A percentile compares a stretch with the other conserved stretches of the same genome.
These are phyloP conservation scores for Baorangia bicolor DNA, from an alignment of 768 basidiomycete genomes.

Conservation along the genomic window DNA sequence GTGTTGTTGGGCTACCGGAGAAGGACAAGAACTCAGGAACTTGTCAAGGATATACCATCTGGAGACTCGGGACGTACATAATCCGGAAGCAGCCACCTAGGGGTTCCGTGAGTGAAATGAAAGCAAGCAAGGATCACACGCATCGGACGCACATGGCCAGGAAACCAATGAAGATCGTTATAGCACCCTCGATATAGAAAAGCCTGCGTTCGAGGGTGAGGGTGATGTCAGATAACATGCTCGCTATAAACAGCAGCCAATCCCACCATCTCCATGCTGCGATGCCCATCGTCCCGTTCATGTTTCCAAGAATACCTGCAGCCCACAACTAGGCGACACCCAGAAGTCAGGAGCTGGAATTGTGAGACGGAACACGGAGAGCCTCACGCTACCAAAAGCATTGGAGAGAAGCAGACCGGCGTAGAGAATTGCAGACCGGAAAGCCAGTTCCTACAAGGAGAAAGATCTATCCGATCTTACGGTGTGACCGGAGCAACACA, in stretches of 20 bases:
- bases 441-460: constrained; percentile 52
- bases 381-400: constrained; percentile 62
- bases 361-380: background rate
- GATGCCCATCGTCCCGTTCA: constrained; percentile 67
- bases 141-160: constrained; percentile 42
- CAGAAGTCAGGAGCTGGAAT: background rate
- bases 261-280: constrained; percentile 68
- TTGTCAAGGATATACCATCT: background rate
- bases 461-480: background rate
- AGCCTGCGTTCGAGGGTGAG: constrained; percentile 44
- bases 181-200: constrained; percentile 69
- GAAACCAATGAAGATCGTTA: constrained; percentile 61
- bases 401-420: constrained; percentile 58
- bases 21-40: background rate
- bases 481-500: background rate
- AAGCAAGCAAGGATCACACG: too few relatives aligned
- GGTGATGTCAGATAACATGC: background rate
- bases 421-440: constrained; percentile 61
- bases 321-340: constrained; percentile 53
- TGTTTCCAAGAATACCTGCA: constrained; percentile 64
- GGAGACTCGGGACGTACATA: constrained; percentile 41
- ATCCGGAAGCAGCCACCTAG: constrained; percentile 59
- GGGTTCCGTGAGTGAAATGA: background rate
- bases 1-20: constrained; percentile 57
- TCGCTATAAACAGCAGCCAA: background rate